Percentiles rank a stretch among this genome's conserved stretches.
Evolutionary conservation across 23 red algal genomes (phyloP).

Genomic region (Gracilariopsis chorda): DNA sequence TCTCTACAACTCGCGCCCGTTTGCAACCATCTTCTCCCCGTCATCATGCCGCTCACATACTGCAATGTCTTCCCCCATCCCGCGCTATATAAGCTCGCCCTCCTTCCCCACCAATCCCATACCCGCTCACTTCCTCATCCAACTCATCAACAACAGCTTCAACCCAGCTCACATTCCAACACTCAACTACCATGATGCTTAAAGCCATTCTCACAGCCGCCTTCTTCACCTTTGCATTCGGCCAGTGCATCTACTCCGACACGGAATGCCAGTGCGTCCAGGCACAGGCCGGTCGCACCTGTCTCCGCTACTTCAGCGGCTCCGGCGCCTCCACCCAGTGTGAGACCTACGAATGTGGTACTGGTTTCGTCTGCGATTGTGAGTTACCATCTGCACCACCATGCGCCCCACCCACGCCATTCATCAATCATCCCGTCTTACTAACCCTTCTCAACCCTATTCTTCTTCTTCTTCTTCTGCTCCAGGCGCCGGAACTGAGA

Average conservation of each 20-base stretch:
- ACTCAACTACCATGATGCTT: background rate
- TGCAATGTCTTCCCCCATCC: too few species aligned
- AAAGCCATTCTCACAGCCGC: background rate
- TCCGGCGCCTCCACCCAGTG: background rate
- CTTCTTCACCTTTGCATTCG: background rate
- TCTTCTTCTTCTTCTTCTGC: background rate
- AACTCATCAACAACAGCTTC: too few species aligned
- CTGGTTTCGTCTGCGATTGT: constrained; percentile 38
- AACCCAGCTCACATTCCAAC: too few species aligned
- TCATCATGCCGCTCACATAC: too few species aligned
- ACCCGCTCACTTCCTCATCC: too few species aligned
- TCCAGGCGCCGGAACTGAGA: constrained; percentile 17
- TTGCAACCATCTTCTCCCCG: too few species aligned
- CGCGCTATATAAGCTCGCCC: too few species aligned
- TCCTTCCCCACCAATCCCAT: too few species aligned
- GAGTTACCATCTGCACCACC: background rate
- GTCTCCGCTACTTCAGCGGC: constrained; percentile 5
- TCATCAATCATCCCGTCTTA: background rate
- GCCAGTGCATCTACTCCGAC: constrained; percentile 8
- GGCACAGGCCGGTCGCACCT: background rate
- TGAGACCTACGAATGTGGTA: constrained; percentile 10
- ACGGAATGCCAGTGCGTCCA: constrained; percentile 10
- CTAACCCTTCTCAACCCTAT: background rate
- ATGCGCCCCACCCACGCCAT: background rate
- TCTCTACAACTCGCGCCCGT: too few species aligned